Base-by-base conservation (phyloP, 1,284 basidiomycete species). In the Cystobasidium slooffiae region DNA sequence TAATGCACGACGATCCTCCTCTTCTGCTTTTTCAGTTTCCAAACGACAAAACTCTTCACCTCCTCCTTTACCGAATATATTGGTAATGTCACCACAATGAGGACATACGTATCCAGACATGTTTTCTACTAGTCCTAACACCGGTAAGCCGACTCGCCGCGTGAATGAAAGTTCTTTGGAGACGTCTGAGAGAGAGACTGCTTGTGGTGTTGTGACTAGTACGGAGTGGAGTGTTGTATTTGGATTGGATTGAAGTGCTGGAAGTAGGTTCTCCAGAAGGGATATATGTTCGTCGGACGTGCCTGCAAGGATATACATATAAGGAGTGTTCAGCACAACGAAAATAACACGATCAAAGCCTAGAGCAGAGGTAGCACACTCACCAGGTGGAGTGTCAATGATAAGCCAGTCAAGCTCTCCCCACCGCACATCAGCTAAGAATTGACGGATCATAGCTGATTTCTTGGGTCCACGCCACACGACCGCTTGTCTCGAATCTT, bases 401-500 rank as follows among this genome's bases (percentile, higher is more conserved):
- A 99, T 89, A 63, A 99, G 85, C 84, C 95, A 99, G 84, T 99
- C 97, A 75, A 98, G 85, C 58, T 94, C 90, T 64, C 94, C 96
- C 97, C 97, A 99, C 75, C 94, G 84, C 12, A 99, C 97, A 80
- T 99, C 95, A 78, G 89, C 90, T 81, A 99, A 83, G 81, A 99
- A 99, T 84, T 99, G 97, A 79, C 94, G 86, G 80, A 99, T 98
- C 97, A 99, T 99, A 61, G 93, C 97, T 80, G 97, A 97, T 87
- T 99, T 99, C 87, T 99, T 99, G 46, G 97, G 97, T 0, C 97
- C 97, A 78, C 97, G 85, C 97, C 97, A 99, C 0, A 99, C 93
- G 47, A 99, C 94, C 81, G 97, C 95, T 66, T 91, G 91, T 80
- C 90, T 90, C 80, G 89, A 90, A 63, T 77, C 76, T 83, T 92